These are phyloP conservation scores for Dioscorea cayenensis DNA, from an alignment of 116 monocot species.

Conservation along the genomic window DNA sequence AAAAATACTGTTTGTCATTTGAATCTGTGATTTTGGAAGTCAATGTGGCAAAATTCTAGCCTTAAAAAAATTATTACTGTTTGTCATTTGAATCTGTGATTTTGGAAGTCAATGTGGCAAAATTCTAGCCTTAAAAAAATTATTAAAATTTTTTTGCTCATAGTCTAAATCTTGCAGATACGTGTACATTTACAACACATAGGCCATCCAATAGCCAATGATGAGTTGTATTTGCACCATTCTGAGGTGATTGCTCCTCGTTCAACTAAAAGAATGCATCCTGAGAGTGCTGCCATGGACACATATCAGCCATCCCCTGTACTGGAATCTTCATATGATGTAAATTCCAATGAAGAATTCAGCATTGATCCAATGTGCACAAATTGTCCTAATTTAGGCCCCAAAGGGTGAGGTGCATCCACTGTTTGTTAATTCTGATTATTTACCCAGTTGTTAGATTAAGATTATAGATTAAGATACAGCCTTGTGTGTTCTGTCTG, in stretches of 20 bases:
- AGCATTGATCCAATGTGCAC: slow-evolving; percentile 83
- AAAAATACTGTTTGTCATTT: not conserved
- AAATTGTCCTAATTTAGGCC: slow-evolving; percentile 77
- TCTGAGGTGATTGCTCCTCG: slow-evolving; percentile 34
- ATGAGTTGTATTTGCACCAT: slow-evolving; percentile 59
- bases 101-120: no score
- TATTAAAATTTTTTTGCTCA: not conserved
- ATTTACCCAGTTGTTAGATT: not conserved
- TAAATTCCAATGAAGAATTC: slow-evolving; percentile 27
- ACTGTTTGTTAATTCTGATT: not conserved
- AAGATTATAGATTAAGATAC: not conserved
- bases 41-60: not conserved
- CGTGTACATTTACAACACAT: slow-evolving; percentile 83
- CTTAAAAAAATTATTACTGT: not conserved
- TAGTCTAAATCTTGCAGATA: slow-evolving; percentile 62
- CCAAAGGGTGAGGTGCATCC: slow-evolving; percentile 56
- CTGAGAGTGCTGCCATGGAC: slow-evolving; percentile 33
- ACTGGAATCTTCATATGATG: slow-evolving; percentile 4
- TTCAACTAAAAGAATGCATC: slow-evolving; percentile 40
- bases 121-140: not conserved
- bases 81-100: not conserved
- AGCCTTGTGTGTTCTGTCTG: not conserved
- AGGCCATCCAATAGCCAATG: slow-evolving; percentile 89
- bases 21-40: not conserved
- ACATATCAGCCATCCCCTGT: slow-evolving; percentile 2